Conservation (phyloP, 1,284 basidiomycete species). For the Malassezia obtusa region DNA sequence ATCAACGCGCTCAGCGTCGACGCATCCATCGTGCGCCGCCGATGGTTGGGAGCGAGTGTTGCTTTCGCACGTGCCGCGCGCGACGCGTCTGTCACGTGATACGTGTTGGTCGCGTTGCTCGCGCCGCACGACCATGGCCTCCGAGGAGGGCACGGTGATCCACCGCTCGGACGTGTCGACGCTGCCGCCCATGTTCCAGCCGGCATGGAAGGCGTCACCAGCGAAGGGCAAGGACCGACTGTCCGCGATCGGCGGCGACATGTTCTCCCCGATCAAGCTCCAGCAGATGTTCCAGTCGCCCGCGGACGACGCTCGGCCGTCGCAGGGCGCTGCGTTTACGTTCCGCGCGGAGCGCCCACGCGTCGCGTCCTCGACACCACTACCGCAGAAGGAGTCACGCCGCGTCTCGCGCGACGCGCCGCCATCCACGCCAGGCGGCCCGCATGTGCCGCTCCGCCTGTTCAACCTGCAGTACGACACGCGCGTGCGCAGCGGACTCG, state of each 20-base stretch:
- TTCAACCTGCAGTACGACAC: constrained; percentile 32
- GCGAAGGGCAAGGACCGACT: constrained; percentile 10
- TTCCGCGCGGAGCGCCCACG: neutral
- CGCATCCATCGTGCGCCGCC: constrained; percentile 28
- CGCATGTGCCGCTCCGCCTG: constrained; percentile 32
- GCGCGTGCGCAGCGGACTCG: constrained; percentile 25
- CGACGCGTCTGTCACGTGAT: constrained; percentile 14
- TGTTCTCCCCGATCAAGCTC: constrained; percentile 41
- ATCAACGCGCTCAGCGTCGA: constrained; percentile 31
- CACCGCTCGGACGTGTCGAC: constrained; percentile 36
- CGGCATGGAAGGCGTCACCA: constrained; percentile 29
- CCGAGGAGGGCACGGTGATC: constrained; percentile 31
- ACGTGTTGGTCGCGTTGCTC: neutral
- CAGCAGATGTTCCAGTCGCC: constrained; percentile 37
- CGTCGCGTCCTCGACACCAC: neutral
- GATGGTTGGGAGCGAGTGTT: neutral
- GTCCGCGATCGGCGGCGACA: constrained; percentile 33
- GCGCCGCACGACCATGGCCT: constrained; percentile 1
- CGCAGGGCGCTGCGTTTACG: neutral
- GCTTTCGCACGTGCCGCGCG: constrained; percentile 11
- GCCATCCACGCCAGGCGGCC: constrained; percentile 16
- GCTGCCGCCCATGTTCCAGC: constrained; percentile 34
- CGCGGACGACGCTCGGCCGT: constrained; percentile 4
- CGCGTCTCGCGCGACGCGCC: constrained; percentile 14
- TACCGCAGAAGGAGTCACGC: constrained; percentile 4